Evolutionary conservation across 176 grass and related monocot genomes (phyloP), one percentile per base, ranked within the genome.

Genomic region (Hyparrhenia diplandra): DNA sequence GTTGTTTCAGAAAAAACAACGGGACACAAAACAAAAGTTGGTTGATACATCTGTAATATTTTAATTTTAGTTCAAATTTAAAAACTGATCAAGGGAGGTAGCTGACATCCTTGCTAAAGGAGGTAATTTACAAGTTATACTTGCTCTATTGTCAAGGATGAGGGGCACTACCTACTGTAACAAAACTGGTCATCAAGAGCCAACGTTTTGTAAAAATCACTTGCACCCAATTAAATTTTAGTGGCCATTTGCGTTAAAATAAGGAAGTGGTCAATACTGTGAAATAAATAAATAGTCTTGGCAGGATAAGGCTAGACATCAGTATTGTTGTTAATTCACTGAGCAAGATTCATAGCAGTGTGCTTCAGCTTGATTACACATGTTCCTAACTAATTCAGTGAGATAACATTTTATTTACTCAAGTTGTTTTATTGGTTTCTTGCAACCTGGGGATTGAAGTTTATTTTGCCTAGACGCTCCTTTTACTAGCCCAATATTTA

Each of bases 1-100:
- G n/a, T 34, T 83, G 30, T 83, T 64, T 74, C 58, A 74, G 30
- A 32, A n/a, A n/a, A 52, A 66, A 62, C 5, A 83, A 75, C 3
- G 13, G 43, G 14, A 21, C 6, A 27, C 51, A 64, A 37, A 18
- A 66, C 25, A 83, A 83, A 41, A 75, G 5, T 35, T 64, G 13
- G n/a, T 57, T 67, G 30, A 39, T 32, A 80, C 9, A 6, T 69
- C 31, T 55, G 13, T 67, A 37, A 52, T 83, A 64, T 65, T 57
- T 41, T 34, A 41, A 10, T 70, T 41, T 69, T 80, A 58, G 35
- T 54, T 60, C 17, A 29, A 42, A 30, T 20, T 43, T 71, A n/a
- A 60, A 60, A 71, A 42, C 24, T 43, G 17, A 31, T 58, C 66
- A 59, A 42, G 23, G 34, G 24, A 30, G 8, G 35, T 43, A 43